phyloP scores from a whole-genome alignment of 805 yeast genomes.

The Danielia oregonensis region DNA sequence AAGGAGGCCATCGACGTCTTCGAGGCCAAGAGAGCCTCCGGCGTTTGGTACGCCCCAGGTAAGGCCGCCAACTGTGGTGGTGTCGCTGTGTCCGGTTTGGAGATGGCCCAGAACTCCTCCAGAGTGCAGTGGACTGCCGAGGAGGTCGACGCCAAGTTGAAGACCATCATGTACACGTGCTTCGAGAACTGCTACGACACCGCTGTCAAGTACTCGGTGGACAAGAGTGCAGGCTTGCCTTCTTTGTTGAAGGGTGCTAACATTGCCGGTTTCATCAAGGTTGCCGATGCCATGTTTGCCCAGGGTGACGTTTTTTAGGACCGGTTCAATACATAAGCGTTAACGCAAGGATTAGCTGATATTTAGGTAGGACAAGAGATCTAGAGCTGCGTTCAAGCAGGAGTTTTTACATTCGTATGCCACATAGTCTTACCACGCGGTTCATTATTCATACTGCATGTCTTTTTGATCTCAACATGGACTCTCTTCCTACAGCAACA shows the following conservation, averaged over 20 bases:
- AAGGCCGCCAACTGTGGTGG: constrained; percentile 99
- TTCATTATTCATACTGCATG: too few relatives aligned
- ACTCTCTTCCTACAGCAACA: too few relatives aligned
- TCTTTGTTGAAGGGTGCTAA: constrained; percentile 98
- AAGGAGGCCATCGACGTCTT: constrained; percentile 94
- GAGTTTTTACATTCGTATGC: too few relatives aligned
- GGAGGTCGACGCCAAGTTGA: constrained; percentile 87
- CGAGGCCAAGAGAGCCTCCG: constrained; percentile 69
- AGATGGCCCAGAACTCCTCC: constrained; percentile 99
- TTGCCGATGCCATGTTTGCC: constrained; percentile 96
- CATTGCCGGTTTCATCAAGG: constrained; percentile 98
- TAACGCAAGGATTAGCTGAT: too few relatives aligned
- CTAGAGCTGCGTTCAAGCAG: too few relatives aligned
- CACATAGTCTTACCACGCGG: too few relatives aligned
- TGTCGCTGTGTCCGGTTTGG: constrained; percentile 97
- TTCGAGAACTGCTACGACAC: constrained; percentile 90
- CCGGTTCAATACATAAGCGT: too few relatives aligned
- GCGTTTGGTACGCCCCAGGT: constrained; percentile 98
- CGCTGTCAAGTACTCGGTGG: constrained; percentile 75
- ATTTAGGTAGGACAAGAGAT: too few relatives aligned
- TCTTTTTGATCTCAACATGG: too few relatives aligned
- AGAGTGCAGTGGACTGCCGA: constrained; percentile 88
- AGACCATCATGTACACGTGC: constrained; percentile 89
- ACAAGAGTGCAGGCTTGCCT: constrained; percentile 68
- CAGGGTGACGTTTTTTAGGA: constrained; percentile 75